Evolutionary conservation across 192 early-diverging fungal species (phyloP).

Genomic region (Funneliformis mosseae): DNA sequence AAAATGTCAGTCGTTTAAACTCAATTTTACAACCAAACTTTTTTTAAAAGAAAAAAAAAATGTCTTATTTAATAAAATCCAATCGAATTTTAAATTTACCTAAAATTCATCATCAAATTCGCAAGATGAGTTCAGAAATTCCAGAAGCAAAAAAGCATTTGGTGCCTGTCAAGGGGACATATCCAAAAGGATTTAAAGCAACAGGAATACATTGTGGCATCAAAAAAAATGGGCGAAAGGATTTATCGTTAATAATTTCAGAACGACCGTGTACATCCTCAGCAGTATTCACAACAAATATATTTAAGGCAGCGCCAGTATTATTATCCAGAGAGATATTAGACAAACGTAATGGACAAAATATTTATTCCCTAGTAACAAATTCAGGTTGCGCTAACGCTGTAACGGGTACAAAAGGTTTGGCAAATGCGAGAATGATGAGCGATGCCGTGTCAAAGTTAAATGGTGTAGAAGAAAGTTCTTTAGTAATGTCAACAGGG

Average conservation of each 20-base stretch:
- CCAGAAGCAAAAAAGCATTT: conserved; percentile 59
- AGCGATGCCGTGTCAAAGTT: conserved; percentile 55
- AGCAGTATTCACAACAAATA: conserved; percentile 92
- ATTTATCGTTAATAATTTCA: conserved; percentile 82
- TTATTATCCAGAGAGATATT: conserved; percentile 69
- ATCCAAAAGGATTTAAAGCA: conserved; percentile 83
- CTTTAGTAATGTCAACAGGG: conserved; percentile 94
- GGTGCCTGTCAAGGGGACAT: conserved; percentile 75
- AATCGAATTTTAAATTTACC: neutral
- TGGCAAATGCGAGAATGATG: conserved; percentile 78
- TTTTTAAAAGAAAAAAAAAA: neutral
- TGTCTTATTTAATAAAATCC: neutral
- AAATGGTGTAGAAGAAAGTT: conserved; percentile 44
- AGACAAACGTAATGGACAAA: conserved; percentile 46
- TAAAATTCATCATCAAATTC: neutral
- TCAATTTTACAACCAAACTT: no score
- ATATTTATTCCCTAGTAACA: conserved; percentile 61
- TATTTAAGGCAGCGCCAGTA: conserved; percentile 91
- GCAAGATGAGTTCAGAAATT: neutral
- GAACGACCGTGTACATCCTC: conserved; percentile 71
- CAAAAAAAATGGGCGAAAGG: conserved; percentile 79
- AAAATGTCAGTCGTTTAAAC: no score
- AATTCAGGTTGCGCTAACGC: conserved; percentile 98
- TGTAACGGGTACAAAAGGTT: conserved; percentile 85
- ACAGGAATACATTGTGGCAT: conserved; percentile 76